Base-by-base conservation (phyloP, 345 rosid species). In the Euphorbia lathyris region DNA sequence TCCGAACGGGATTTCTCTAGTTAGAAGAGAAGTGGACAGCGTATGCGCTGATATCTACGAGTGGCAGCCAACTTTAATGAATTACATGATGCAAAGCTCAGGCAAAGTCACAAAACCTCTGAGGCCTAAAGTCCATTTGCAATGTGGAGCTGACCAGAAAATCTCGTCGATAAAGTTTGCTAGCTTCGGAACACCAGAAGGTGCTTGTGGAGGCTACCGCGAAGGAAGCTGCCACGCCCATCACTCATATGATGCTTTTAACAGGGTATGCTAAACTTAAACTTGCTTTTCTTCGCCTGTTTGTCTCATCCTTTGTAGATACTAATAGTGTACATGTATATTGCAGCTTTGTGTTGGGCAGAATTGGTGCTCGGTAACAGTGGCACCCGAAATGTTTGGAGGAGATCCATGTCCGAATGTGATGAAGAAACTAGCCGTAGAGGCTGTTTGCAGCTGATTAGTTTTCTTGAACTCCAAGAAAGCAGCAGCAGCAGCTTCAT, bases 391-490 rank as follows among this genome's bases (percentile, higher is more conserved):
- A 63, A 92, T 95, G 85, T 95, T 95, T 38, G 98, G 98, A 9
- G 99, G 98, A 66, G 99, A 95, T 76, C 99, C 99, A 0, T 95
- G 99, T 73, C 96, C 91, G 0, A 81, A 58, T 34, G 82, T 92
- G 73, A 92, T 88, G 99, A 96, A 96, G 86, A 91, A 92, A 63
- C 92, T 96, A 14, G 88, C 96, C 0, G 98, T 90, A 26, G 99
- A 96, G 82, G 97, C 84, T 23, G 62, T 96, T 66, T 96, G 99
- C 72, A 81, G 88, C 78, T 48, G 62, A 32, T 71, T 65, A 48
- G 9, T 59, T 63, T 71, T 65, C 72, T 51, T 52, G 25, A 70
- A 65, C 48, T 77, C 76, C 77, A 60, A 38, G 58, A 59, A 8
- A 51, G 25, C 43, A 70, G 65, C 78, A 73, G 65, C 70, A 51